These are phyloP conservation scores for Auxenochlorella protothecoides DNA, from an alignment of 139 green algal species.

Conservation along the genomic window DNA sequence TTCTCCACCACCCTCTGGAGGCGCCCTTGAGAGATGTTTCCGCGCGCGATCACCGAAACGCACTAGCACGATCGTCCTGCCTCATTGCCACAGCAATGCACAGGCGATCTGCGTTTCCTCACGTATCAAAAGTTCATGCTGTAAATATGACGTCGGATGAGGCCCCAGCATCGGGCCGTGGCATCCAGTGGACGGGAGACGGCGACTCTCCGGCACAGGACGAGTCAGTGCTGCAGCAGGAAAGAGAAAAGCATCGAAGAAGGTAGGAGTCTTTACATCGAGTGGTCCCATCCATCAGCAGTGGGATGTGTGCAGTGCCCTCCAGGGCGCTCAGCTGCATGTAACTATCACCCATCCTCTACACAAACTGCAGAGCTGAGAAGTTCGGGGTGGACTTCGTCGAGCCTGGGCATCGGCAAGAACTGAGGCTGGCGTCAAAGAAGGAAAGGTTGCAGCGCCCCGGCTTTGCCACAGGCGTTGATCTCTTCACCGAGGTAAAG, in stretches of 20 bases:
- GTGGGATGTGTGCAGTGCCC: background rate
- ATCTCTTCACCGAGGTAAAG: conserved; percentile 44
- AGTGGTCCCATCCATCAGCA: background rate
- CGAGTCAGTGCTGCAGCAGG: conserved; percentile 30
- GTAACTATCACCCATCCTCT: background rate
- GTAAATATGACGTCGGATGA: no score
- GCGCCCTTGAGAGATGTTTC: no score
- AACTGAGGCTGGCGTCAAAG: conserved; percentile 28
- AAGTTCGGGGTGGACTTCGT: conserved; percentile 45
- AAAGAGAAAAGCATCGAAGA: conserved; percentile 39
- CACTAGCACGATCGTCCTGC: no score
- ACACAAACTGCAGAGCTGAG: conserved; percentile 36
- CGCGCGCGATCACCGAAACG: no score
- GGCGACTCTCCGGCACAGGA: background rate
- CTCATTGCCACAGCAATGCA: no score
- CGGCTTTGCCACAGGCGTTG: conserved; percentile 59
- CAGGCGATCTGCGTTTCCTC: no score
- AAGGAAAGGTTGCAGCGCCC: conserved; percentile 23
- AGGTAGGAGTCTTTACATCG: conserved; percentile 15
- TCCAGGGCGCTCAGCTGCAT: background rate
- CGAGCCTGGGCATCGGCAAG: conserved; percentile 32
- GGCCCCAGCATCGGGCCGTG: no score
- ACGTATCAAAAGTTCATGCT: no score
- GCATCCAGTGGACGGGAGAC: no score
- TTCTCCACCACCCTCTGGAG: no score